A percentile compares a stretch with the other conserved stretches of the same genome.
phyloP scores from a whole-genome alignment of 306 rosid genomes.

The Lagenaria siceraria region DNA sequence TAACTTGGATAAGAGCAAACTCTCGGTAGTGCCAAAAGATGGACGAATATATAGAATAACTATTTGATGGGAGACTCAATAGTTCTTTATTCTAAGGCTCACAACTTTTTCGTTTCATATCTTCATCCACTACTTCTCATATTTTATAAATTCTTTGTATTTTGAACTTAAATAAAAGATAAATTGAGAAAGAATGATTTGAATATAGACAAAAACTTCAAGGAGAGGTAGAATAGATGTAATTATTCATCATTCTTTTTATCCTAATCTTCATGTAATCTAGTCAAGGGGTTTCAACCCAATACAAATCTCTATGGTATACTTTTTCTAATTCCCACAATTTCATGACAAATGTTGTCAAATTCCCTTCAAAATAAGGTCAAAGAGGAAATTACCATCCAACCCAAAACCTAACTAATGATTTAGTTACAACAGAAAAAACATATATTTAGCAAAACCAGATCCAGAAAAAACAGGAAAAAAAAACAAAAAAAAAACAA shows the following conservation, averaged over 20 bases:
- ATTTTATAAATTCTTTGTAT: neutral
- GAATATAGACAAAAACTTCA: too few species aligned
- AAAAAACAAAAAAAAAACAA: neutral
- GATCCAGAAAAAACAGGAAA: neutral
- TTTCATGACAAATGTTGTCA: neutral
- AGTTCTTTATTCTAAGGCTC: too few species aligned
- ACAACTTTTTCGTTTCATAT: too few species aligned
- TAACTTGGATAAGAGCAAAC: too few species aligned
- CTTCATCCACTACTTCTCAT: too few species aligned
- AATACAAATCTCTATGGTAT: neutral
- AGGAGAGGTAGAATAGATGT: too few species aligned
- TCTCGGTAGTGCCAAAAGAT: too few species aligned
- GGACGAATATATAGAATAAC: too few species aligned
- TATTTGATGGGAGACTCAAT: too few species aligned
- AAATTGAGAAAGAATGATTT: too few species aligned
- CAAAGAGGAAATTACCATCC: neutral
- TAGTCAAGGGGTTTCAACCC: neutral
- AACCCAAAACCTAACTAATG: neutral
- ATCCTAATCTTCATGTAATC: neutral
- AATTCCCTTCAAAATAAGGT: neutral
- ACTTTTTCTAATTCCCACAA: neutral
- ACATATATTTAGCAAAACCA: neutral
- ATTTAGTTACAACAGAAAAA: neutral
- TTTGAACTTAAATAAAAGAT: neutral
- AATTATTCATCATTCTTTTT: neutral